Evolutionary conservation across 2,329 filamentous ascomycete species (phyloP).

Genomic region (Cytospora mali): DNA sequence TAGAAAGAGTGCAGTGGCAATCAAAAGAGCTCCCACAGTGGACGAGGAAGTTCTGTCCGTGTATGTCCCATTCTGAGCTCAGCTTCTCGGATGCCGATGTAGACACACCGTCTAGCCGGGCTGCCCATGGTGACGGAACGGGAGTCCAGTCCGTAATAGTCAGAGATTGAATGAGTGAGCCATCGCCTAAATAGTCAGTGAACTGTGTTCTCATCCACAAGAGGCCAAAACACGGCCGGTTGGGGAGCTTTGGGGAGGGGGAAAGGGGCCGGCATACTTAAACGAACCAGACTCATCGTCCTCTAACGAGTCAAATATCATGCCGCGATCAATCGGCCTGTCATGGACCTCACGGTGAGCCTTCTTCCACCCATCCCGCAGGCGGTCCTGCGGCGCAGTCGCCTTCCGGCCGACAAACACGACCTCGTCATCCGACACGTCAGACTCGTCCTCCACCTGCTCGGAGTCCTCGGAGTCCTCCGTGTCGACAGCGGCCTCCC

Average conservation of each 20-base stretch:
- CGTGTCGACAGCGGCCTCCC: constrained; percentile 47
- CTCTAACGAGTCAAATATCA: constrained; percentile 80
- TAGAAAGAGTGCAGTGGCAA: no score
- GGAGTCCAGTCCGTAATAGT: constrained; percentile 88
- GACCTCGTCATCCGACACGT: constrained; percentile 73
- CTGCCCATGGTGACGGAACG: constrained; percentile 75
- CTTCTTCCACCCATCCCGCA: constrained; percentile 50
- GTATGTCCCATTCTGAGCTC: constrained; percentile 36
- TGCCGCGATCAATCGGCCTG: constrained; percentile 60
- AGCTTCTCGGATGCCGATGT: constrained; percentile 66
- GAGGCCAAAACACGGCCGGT: constrained; percentile 20
- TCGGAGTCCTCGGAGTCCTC: constrained; percentile 40
- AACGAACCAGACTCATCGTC: constrained; percentile 79
- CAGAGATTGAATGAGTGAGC: constrained; percentile 88
- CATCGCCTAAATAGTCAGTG: constrained; percentile 65
- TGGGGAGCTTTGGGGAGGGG: constrained; percentile 13
- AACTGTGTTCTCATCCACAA: neutral
- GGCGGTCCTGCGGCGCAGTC: constrained; percentile 50
- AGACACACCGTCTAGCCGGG: constrained; percentile 76
- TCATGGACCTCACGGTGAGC: constrained; percentile 56
- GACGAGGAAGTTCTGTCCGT: constrained; percentile 54
- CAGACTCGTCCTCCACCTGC: constrained; percentile 31
- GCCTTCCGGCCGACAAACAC: constrained; percentile 80
- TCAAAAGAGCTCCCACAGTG: constrained; percentile 65
- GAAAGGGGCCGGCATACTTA: constrained; percentile 62